Base-by-base conservation (phyloP, 805 yeast genomes). In the Spathaspora boniae region DNA sequence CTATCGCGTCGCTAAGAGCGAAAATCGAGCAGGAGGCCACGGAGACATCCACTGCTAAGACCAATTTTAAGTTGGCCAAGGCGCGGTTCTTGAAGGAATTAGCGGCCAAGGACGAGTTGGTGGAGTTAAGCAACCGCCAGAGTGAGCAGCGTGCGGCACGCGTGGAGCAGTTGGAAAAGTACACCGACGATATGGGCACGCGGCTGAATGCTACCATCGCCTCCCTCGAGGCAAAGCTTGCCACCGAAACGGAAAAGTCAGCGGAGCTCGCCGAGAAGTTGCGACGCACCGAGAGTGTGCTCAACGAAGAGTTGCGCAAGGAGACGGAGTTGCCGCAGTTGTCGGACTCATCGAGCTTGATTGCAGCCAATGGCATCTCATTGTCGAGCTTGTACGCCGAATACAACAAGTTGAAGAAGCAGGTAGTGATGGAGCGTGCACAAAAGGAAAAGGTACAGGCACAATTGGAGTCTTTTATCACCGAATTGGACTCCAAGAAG, bases 401-500 rank as follows among this genome's bases (percentile, higher is more conserved):
- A 47, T 77, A 74, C 48, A 73, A 76, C 42, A 65, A 74, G 36
- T 57, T 86, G 38, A 80, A 78, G 54, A 82, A 74, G 45, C 84
- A 82, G 45, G 62, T 86, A 32, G 69, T 76, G 3, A 72, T 76
- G 35, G 95, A 87, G 56, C 76, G 79, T 47, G 70, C 80, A 12
- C 82, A 83, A 34, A 86, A 85, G 46, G 79, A 77, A 38, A 72
- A 74, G 36, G 67, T 91, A 40, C 84, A 88, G 37, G 57, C 65
- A 23, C 91, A 86, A 55, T 66, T 89, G 39, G 82, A 83, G 46
- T 65, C 70, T 1, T 79, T 91, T 45, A 77, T 88, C 21, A 68
- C 70, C 14, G 96, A 88, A 55, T 65, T 89, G 42, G 94, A 87
- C 48, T 69, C 74, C 20, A 80, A 84, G 49, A 79, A 86, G 37